These are phyloP conservation scores for Fusarium guadeloupense DNA, from an alignment of 2,329 filamentous ascomycete species.

Conservation along the genomic window DNA sequence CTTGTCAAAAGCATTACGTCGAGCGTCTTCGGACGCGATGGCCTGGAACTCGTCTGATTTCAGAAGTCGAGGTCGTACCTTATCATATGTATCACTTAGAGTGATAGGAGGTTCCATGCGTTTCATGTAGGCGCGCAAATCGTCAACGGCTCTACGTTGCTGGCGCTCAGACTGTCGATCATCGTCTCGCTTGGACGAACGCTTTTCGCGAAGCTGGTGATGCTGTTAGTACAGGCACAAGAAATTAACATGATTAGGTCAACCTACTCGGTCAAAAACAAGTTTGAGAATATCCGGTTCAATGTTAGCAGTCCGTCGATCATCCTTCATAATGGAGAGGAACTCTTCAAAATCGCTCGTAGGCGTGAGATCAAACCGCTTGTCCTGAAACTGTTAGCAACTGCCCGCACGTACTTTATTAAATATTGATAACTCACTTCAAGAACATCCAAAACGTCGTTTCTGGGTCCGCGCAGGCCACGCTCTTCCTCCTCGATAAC, in stretches of 20 bases:
- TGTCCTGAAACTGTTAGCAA: constrained; percentile 67
- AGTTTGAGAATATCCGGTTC: constrained; percentile 79
- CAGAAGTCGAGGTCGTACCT: constrained; percentile 80
- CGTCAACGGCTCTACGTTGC: constrained; percentile 85
- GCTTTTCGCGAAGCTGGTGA: constrained; percentile 80
- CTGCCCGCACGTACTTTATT: background rate
- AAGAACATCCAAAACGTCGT: constrained; percentile 86
- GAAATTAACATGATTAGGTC: background rate
- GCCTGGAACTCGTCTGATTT: constrained; percentile 86
- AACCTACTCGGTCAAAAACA: constrained; percentile 81
- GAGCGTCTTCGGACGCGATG: constrained; percentile 82
- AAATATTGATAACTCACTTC: constrained; percentile 69
- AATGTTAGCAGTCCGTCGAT: constrained; percentile 89
- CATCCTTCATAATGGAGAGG: constrained; percentile 79
- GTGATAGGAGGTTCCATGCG: constrained; percentile 86
- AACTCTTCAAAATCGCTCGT: constrained; percentile 93
- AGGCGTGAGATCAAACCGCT: constrained; percentile 87
- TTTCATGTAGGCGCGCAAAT: constrained; percentile 86
- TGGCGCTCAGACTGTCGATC: constrained; percentile 86
- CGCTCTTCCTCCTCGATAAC: constrained; percentile 92
- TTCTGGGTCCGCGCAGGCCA: constrained; percentile 80
- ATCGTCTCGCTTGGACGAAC: constrained; percentile 80
- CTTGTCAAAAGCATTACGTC: constrained; percentile 89
- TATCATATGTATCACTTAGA: constrained; percentile 85
- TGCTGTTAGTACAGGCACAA: constrained; percentile 1